phyloP scores from a whole-genome alignment of 306 rosid genomes.

The Benincasa hispida region DNA sequence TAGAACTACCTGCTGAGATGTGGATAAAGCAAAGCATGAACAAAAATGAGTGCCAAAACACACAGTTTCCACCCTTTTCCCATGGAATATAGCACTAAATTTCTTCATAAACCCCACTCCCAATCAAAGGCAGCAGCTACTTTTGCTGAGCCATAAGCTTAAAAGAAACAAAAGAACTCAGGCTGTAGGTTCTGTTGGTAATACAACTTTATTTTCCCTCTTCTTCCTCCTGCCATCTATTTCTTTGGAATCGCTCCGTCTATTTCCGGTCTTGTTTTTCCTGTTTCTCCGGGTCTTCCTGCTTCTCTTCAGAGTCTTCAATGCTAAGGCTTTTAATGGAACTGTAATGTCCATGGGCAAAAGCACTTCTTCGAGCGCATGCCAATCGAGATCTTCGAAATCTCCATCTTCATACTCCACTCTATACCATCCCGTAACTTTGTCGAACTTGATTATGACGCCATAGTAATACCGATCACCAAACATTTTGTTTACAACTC shows the following conservation, averaged over 20 bases:
- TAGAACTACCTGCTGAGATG: background rate
- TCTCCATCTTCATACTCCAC: constrained; percentile 80
- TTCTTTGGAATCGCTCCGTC: constrained; percentile 18
- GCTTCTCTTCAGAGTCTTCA: constrained; percentile 30
- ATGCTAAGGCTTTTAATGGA: constrained; percentile 52
- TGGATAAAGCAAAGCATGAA: background rate
- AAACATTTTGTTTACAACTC: constrained; percentile 64
- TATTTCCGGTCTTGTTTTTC: constrained; percentile 10
- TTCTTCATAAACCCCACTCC: background rate
- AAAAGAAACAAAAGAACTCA: background rate
- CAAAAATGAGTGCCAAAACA: background rate
- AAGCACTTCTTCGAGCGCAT: constrained; percentile 59
- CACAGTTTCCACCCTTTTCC: background rate
- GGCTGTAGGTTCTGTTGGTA: background rate
- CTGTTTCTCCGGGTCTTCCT: constrained; percentile 28
- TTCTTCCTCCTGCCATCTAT: constrained; percentile 23
- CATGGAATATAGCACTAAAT: background rate
- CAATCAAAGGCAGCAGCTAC: background rate
- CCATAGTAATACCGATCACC: constrained; percentile 48
- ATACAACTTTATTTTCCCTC: background rate
- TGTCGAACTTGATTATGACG: constrained; percentile 42
- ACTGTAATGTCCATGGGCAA: constrained; percentile 60
- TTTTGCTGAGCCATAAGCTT: background rate
- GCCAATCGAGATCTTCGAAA: constrained; percentile 77
- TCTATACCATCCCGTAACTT: constrained; percentile 55